Evolutionary conservation across 768 basidiomycete species (phyloP).

Genomic region (Chalciporus piperatus): DNA sequence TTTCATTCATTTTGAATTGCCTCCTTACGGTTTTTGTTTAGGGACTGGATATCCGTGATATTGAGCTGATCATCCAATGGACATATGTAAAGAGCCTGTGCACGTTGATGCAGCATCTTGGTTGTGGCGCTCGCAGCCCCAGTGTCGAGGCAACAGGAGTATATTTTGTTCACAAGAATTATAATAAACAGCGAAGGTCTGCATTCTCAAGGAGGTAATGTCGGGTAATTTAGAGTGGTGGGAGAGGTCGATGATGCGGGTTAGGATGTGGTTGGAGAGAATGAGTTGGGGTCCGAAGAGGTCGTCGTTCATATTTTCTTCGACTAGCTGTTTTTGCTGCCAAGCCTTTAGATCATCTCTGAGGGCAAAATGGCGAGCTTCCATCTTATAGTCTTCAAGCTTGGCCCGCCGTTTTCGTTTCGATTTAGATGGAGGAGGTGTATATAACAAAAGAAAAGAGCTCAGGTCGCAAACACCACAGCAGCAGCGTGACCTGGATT

Average conservation of each 20-base stretch:
- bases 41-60: not conserved
- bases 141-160: slow-evolving; percentile 5
- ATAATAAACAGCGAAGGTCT: not conserved
- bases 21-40: not conserved
- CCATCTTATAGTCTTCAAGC: too few relatives aligned
- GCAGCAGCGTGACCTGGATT: too few relatives aligned
- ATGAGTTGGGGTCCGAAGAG: too few relatives aligned
- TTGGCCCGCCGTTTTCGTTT: too few relatives aligned
- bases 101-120: slow-evolving; percentile 13
- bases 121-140: slow-evolving; percentile 6
- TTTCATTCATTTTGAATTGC: not conserved
- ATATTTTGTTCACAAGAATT: slow-evolving; percentile 13
- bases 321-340: too few relatives aligned
- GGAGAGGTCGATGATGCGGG: slow-evolving; percentile 29
- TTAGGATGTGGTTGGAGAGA: slow-evolving; percentile 17
- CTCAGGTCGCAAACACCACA: too few relatives aligned
- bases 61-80: slow-evolving; percentile 9
- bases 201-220: slow-evolving; percentile 17
- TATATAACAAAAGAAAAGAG: too few relatives aligned
- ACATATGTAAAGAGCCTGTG: slow-evolving; percentile 4
- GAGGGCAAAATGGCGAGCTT: too few relatives aligned
- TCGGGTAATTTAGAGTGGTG: slow-evolving; percentile 18
- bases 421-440: too few relatives aligned
- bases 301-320: not conserved
- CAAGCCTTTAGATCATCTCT: too few relatives aligned